These are phyloP conservation scores for Clonostachys solani DNA, from an alignment of 2,329 filamentous ascomycete genomes.

Conservation along the genomic window DNA sequence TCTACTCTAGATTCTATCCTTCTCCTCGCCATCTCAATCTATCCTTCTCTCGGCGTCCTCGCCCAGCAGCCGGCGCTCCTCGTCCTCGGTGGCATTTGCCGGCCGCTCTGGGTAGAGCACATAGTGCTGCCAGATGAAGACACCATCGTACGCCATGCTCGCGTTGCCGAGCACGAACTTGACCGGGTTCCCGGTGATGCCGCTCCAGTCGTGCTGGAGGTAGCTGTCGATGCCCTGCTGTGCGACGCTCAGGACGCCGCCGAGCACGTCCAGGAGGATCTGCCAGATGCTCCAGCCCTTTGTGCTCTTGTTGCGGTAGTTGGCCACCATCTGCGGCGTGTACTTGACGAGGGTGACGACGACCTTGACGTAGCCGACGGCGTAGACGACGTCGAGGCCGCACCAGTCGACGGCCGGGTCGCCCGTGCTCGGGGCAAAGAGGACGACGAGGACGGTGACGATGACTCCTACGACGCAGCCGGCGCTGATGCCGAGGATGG, in stretches of 20 bases:
- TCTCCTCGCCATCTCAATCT: neutral
- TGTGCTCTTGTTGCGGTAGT: constrained; percentile 82
- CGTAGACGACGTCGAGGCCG: constrained; percentile 60
- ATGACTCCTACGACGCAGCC: constrained; percentile 63
- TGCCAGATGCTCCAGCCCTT: constrained; percentile 82
- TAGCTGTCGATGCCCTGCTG: constrained; percentile 85
- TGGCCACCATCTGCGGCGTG: constrained; percentile 78
- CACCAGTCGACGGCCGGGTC: constrained; percentile 48
- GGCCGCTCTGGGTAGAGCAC: constrained; percentile 55
- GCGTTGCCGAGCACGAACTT: constrained; percentile 86
- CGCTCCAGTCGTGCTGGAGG: constrained; percentile 82
- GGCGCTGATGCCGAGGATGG: constrained; percentile 65
- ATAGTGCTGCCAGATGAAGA: constrained; percentile 90
- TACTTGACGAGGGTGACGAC: constrained; percentile 89
- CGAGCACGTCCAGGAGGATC: constrained; percentile 78
- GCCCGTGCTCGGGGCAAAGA: constrained; percentile 9
- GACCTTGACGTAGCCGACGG: constrained; percentile 84
- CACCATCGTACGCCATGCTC: constrained; percentile 76
- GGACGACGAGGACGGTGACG: constrained; percentile 40
- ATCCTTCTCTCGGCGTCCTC: constrained; percentile 16
- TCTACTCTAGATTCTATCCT: no score
- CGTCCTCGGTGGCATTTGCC: constrained; percentile 2
- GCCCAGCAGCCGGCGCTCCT: constrained; percentile 17
- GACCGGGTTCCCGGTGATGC: constrained; percentile 84
- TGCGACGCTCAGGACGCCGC: constrained; percentile 74